Evolutionary conservation across 805 yeast species (phyloP).

Genomic region (Jamesozyma piceae): DNA sequence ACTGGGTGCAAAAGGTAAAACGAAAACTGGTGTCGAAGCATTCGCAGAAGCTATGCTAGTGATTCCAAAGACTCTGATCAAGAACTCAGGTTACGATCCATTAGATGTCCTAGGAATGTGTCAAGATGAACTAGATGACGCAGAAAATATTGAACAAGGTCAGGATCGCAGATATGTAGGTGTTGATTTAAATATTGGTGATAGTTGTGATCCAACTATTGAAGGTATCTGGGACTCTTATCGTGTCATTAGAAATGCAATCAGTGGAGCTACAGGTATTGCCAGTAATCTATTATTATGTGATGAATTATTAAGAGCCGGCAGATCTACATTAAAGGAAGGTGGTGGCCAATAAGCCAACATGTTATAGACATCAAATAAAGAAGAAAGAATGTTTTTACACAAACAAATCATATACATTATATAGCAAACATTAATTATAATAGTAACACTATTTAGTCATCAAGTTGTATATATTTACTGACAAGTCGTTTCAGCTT

Average conservation of each 20-base stretch:
- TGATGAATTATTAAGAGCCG: conserved; percentile 95
- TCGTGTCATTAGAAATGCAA: conserved; percentile 87
- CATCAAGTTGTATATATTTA: not conserved
- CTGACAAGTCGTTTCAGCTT: not conserved
- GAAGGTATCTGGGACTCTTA: conserved; percentile 97
- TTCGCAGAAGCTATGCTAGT: conserved; percentile 86
- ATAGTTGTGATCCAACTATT: conserved; percentile 87
- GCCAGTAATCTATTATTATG: conserved; percentile 86
- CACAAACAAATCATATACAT: not conserved
- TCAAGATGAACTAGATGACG: conserved; percentile 50
- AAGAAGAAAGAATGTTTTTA: not conserved
- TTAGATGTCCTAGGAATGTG: conserved; percentile 81
- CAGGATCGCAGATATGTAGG: conserved; percentile 80
- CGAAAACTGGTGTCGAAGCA: conserved; percentile 84
- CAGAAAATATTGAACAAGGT: conserved; percentile 39
- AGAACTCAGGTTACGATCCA: conserved; percentile 89
- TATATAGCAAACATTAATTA: not conserved
- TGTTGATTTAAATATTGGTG: conserved; percentile 82
- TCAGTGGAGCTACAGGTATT: conserved; percentile 87
- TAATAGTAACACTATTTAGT: not conserved
- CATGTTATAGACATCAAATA: not conserved
- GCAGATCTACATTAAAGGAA: conserved; percentile 81
- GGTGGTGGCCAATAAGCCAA: conserved; percentile 24
- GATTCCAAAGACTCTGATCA: conserved; percentile 85
- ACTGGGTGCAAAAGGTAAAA: conserved; percentile 67